Conservation (phyloP, 257 asterid genomes). For the Handroanthus guayacan region DNA sequence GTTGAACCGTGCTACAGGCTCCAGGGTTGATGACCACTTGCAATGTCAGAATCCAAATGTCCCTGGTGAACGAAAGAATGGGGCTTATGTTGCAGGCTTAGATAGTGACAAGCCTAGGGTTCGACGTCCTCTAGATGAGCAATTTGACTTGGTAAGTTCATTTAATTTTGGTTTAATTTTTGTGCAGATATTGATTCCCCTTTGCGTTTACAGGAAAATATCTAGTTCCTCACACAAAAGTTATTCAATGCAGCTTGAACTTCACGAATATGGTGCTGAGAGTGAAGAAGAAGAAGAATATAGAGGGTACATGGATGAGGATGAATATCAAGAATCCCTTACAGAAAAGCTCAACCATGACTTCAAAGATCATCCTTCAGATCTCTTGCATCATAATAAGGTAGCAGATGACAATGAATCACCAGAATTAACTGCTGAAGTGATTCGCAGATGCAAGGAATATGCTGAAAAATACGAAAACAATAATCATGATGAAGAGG, state of each 20-base stretch:
- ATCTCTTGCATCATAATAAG: slow-evolving; percentile 40
- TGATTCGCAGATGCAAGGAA: slow-evolving; percentile 67
- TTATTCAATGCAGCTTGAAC: slow-evolving; percentile 67
- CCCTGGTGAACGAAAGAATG: slow-evolving; percentile 31
- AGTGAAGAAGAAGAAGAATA: slow-evolving; percentile 54
- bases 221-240: slow-evolving; percentile 28
- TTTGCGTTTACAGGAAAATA: background rate
- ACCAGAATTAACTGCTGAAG: slow-evolving; percentile 70
- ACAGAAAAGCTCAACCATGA: slow-evolving; percentile 66
- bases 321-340: slow-evolving; percentile 60
- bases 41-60: slow-evolving; percentile 33
- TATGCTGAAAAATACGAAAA: slow-evolving; percentile 75
- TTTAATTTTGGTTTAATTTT: too few relatives aligned
- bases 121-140: slow-evolving; percentile 57
- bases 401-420: slow-evolving; percentile 49
- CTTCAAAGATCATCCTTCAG: slow-evolving; percentile 52
- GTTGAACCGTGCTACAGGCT: slow-evolving; percentile 36
- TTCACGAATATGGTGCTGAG: slow-evolving; percentile 77
- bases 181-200: too few relatives aligned
- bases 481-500: slow-evolving; percentile 55
- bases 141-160: too few relatives aligned
- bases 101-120: slow-evolving; percentile 55
- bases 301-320: slow-evolving; percentile 50
- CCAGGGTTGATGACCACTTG: slow-evolving; percentile 21
- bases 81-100: slow-evolving; percentile 1